Percentiles rank a stretch among this genome's conserved stretches.
Evolutionary conservation across 495 filamentous ascomycete genomes (phyloP).

Genomic region (Chaetomium tenue): DNA sequence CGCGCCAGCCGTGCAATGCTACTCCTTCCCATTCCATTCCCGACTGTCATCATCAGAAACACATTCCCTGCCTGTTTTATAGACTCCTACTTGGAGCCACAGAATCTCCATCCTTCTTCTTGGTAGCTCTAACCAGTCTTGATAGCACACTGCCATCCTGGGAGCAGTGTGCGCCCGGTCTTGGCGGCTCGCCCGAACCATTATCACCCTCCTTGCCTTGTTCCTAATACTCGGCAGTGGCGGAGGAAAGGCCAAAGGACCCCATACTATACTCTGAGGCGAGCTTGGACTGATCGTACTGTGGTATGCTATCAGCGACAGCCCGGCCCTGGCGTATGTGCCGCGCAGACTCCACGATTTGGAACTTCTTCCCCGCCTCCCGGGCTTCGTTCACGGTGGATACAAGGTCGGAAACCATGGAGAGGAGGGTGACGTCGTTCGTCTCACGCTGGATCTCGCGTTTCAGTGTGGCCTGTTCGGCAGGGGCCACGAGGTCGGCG

Average conservation of each 20-base stretch:
- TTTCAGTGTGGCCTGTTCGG: conserved; percentile 50
- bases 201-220: background rate
- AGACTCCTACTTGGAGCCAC: background rate
- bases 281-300: background rate
- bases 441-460: conserved; percentile 63
- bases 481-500: conserved; percentile 58
- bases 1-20: conserved; percentile 9
- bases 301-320: background rate
- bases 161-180: no score
- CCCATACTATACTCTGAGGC: background rate
- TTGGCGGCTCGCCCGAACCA: no score
- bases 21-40: background rate
- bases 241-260: no score
- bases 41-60: background rate
- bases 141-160: no score
- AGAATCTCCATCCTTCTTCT: background rate
- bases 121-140: no score
- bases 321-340: conserved; percentile 25
- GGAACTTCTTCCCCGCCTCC: conserved; percentile 70
- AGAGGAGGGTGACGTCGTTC: conserved; percentile 74
- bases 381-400: conserved; percentile 63
- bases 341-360: conserved; percentile 52
- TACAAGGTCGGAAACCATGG: conserved; percentile 66
- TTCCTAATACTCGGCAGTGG: background rate
- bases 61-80: background rate